phyloP scores from a whole-genome alignment of 495 filamentous ascomycete genomes.

The Choiromyces venosus region DNA sequence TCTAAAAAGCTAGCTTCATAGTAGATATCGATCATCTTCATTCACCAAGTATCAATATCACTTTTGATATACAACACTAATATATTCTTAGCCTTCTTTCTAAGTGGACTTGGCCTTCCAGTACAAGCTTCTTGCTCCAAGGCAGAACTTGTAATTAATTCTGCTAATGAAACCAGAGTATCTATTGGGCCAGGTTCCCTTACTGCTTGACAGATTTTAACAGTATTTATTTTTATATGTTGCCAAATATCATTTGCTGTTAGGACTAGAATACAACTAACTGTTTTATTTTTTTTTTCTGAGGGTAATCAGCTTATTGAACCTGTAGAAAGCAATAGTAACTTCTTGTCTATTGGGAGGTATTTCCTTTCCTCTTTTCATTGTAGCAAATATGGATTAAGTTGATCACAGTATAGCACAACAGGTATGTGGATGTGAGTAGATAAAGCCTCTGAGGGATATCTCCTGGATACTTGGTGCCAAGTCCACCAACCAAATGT shows the following conservation, averaged over 20 bases:
- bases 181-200: too few relatives aligned
- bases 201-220: too few relatives aligned
- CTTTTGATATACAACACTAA: too few relatives aligned
- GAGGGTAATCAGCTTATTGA: not conserved
- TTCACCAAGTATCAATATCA: not conserved
- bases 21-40: too few relatives aligned
- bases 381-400: too few relatives aligned
- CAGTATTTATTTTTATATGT: too few relatives aligned
- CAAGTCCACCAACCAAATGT: too few relatives aligned
- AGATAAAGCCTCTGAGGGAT: too few relatives aligned
- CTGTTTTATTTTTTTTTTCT: not conserved
- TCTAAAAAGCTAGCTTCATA: not conserved
- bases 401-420: too few relatives aligned
- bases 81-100: not conserved
- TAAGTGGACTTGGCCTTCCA: not conserved
- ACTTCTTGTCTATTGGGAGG: not conserved
- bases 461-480: too few relatives aligned
- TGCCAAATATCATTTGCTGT: not conserved
- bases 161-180: not conserved
- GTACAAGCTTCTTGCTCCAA: not conserved
- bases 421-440: too few relatives aligned
- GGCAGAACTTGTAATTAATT: not conserved
- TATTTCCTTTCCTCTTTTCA: too few relatives aligned
- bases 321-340: constrained; percentile 1
- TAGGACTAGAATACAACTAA: not conserved